These are phyloP conservation scores for Corchorus olitorius DNA, from an alignment of 345 rosid genomes.

Conservation along the genomic window DNA sequence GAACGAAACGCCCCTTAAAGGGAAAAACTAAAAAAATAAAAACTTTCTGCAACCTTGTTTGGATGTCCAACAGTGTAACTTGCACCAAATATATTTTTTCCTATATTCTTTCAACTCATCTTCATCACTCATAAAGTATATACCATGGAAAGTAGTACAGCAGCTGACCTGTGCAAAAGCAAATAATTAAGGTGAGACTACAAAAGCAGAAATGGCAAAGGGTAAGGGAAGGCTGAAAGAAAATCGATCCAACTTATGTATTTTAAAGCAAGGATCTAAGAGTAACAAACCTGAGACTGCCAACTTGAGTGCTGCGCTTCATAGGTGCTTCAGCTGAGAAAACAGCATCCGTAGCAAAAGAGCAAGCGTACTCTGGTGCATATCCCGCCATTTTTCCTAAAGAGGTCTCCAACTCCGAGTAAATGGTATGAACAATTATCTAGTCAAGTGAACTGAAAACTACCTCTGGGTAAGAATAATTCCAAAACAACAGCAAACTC, in stretches of 20 bases:
- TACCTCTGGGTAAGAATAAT: slow-evolving; percentile 7
- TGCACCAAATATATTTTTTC: slow-evolving; percentile 19
- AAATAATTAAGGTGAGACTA: not conserved
- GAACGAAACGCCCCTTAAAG: slow-evolving; percentile 20
- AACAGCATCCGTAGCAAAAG: slow-evolving; percentile 8
- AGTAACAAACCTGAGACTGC: slow-evolving; percentile 38
- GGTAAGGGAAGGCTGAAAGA: not conserved
- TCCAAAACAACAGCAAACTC: slow-evolving; percentile 23
- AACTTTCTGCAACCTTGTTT: not conserved
- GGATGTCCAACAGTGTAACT: not conserved
- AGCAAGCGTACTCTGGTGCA: slow-evolving; percentile 11
- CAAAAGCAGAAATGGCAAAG: not conserved
- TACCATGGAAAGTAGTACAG: slow-evolving; percentile 16
- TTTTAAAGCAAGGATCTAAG: not conserved
- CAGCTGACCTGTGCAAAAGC: slow-evolving; percentile 27
- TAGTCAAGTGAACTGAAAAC: slow-evolving; percentile 19
- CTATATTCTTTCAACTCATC: slow-evolving; percentile 28
- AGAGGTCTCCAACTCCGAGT: slow-evolving; percentile 16
- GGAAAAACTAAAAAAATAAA: not conserved
- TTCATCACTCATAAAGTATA: slow-evolving; percentile 21
- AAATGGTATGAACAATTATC: slow-evolving; percentile 22
- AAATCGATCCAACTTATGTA: not conserved
- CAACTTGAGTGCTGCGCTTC: not conserved
- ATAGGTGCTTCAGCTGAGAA: slow-evolving; percentile 14
- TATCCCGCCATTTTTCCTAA: slow-evolving; percentile 18